These are phyloP conservation scores for Sanghuangporus sanghuang DNA, from an alignment of 1,284 basidiomycete species.

Conservation along the genomic window DNA sequence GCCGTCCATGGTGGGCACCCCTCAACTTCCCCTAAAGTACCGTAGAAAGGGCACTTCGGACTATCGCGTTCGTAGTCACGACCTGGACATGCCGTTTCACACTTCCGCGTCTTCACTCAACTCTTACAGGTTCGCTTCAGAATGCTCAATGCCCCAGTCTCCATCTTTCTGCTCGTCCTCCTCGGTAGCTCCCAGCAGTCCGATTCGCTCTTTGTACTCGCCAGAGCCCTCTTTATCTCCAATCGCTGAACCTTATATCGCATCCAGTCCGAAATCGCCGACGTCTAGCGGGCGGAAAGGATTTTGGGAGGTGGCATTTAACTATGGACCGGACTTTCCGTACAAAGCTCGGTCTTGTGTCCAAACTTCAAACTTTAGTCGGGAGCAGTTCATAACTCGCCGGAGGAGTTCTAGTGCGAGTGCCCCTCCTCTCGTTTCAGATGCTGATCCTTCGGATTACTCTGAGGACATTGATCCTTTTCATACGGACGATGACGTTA, in stretches of 20 bases:
- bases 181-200: conserved; percentile 14
- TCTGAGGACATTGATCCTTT: conserved; percentile 14
- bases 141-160: conserved; percentile 8
- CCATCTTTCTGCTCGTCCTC: conserved; percentile 11
- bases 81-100: conserved; percentile 10
- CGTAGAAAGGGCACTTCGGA: conserved; percentile 10
- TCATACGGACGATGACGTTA: conserved; percentile 3
- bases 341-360: conserved; percentile 9
- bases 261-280: conserved; percentile 14
- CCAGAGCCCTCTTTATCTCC: conserved; percentile 18
- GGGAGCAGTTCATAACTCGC: conserved; percentile 3
- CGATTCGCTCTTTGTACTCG: conserved; percentile 11
- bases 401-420: conserved; percentile 10
- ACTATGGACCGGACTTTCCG: conserved; percentile 16
- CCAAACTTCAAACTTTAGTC: conserved; percentile 2
- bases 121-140: conserved; percentile 4
- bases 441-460: conserved; percentile 15
- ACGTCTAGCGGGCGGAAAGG: neutral
- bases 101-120: neutral
- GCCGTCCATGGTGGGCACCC: conserved; percentile 13
- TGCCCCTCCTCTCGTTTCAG: conserved; percentile 14
- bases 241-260: conserved; percentile 7
- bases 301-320: conserved; percentile 17
- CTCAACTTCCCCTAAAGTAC: conserved; percentile 14
- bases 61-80: conserved; percentile 1